Evolutionary conservation across 352 stramenopile species (phyloP).

Genomic region (Phytophthora hibernalis): DNA sequence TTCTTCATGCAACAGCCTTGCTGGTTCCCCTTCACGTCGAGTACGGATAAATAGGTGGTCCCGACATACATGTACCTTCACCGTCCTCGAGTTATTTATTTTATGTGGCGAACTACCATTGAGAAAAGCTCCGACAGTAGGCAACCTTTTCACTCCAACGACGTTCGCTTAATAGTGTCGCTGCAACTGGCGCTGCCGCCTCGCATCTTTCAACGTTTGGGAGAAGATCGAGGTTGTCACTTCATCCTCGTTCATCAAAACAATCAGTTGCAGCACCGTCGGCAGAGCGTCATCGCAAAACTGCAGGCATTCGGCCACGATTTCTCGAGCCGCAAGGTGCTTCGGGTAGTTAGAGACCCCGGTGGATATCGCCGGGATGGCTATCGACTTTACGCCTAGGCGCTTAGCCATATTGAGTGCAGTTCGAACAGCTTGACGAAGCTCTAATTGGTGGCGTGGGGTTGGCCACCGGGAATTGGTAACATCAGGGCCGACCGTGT

Average conservation of each 20-base stretch:
- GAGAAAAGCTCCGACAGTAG: too few relatives aligned
- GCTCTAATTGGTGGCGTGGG: slow-evolving; percentile 2
- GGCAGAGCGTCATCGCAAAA: slow-evolving; percentile 22
- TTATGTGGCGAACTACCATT: too few relatives aligned
- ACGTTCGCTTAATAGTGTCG: neutral
- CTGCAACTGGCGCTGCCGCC: slow-evolving; percentile 12
- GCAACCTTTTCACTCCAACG: too few relatives aligned
- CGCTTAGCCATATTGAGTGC: slow-evolving; percentile 31
- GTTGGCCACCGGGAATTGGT: slow-evolving; percentile 12
- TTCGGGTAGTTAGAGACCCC: slow-evolving; percentile 49
- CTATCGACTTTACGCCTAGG: slow-evolving; percentile 37
- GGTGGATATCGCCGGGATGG: slow-evolving; percentile 50
- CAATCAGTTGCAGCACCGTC: slow-evolving; percentile 29
- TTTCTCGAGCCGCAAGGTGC: slow-evolving; percentile 44
- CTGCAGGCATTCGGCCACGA: slow-evolving; percentile 35
- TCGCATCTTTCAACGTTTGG: slow-evolving; percentile 25
- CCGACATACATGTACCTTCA: too few relatives aligned
- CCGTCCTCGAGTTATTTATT: too few relatives aligned
- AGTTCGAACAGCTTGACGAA: slow-evolving; percentile 26
- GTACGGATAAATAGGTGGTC: too few relatives aligned
- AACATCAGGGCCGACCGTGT: slow-evolving; percentile 47
- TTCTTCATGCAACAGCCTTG: too few relatives aligned
- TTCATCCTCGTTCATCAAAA: slow-evolving; percentile 45
- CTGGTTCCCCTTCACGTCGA: too few relatives aligned
- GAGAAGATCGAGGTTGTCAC: slow-evolving; percentile 32